These are phyloP conservation scores for Lactarius deliciosus DNA, from an alignment of 768 basidiomycete species.

Conservation along the genomic window DNA sequence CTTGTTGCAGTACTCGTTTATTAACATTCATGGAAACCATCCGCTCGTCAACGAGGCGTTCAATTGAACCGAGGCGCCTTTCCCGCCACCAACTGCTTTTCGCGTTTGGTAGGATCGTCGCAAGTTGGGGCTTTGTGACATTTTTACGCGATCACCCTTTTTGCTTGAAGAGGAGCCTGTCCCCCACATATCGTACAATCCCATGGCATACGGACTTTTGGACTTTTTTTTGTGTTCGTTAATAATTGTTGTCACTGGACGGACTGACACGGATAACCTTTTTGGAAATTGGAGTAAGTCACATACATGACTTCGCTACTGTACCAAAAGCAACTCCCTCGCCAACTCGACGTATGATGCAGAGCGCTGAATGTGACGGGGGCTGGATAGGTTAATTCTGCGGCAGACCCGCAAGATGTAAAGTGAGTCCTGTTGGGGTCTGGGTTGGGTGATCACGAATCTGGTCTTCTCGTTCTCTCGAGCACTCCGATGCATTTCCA, in stretches of 20 bases:
- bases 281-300: too few species aligned
- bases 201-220: not conserved
- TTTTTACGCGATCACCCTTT: not conserved
- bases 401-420: too few species aligned
- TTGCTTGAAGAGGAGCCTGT: not conserved
- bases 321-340: too few species aligned
- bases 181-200: not conserved
- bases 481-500: too few species aligned
- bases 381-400: too few species aligned
- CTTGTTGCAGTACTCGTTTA: slow-evolving; percentile 33
- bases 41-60: slow-evolving; percentile 4
- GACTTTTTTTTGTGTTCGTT: not conserved
- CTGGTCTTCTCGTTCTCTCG: too few species aligned
- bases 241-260: not conserved
- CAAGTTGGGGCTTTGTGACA: not conserved
- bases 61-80: not conserved
- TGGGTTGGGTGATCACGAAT: too few species aligned
- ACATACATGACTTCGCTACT: too few species aligned
- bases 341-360: too few species aligned
- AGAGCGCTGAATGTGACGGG: too few species aligned
- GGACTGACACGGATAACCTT: not conserved
- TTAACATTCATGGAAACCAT: slow-evolving; percentile 34
- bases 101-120: not conserved
- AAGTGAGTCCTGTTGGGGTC: too few species aligned
- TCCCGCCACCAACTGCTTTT: not conserved